phyloP scores from a whole-genome alignment of 2,329 filamentous ascomycete species.

The Exophiala oligosperma region DNA sequence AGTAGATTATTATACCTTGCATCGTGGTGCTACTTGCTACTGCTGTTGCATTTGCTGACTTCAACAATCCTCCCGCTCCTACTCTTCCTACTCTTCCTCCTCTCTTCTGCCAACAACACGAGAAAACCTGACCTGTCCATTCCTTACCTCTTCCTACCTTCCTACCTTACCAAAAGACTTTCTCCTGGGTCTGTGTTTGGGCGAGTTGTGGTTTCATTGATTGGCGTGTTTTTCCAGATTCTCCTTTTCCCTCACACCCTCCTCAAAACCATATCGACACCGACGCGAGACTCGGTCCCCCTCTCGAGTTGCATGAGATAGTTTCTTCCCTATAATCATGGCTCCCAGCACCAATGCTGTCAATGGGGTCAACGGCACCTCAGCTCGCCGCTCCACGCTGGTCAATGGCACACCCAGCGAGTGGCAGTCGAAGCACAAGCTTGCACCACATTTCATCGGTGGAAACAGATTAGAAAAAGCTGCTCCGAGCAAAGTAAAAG shows the following conservation, averaged over 20 bases:
- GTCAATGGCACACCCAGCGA: constrained; percentile 60
- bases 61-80: constrained; percentile 9
- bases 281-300: constrained; percentile 1
- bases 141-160: constrained; percentile 15
- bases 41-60: constrained; percentile 1
- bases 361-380: constrained; percentile 36
- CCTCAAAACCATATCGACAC: constrained; percentile 7
- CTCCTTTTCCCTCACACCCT: constrained; percentile 22
- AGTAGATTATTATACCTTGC: constrained; percentile 15
- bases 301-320: constrained; percentile 29
- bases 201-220: constrained; percentile 16
- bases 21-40: constrained; percentile 1
- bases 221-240: constrained; percentile 25
- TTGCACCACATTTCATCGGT: constrained; percentile 94
- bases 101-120: constrained; percentile 1
- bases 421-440: constrained; percentile 76
- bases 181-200: constrained; percentile 15
- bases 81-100: constrained; percentile 11
- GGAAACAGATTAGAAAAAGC: constrained; percentile 85
- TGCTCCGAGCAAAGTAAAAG: constrained; percentile 83
- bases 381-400: constrained; percentile 24
- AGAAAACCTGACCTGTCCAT: constrained; percentile 19
- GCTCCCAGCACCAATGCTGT: constrained; percentile 29
- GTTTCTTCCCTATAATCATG: constrained; percentile 36
- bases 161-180: constrained; percentile 13